Evolutionary conservation across 768 basidiomycete genomes (phyloP).

Genomic region (Phylloporus rhodoxanthus): DNA sequence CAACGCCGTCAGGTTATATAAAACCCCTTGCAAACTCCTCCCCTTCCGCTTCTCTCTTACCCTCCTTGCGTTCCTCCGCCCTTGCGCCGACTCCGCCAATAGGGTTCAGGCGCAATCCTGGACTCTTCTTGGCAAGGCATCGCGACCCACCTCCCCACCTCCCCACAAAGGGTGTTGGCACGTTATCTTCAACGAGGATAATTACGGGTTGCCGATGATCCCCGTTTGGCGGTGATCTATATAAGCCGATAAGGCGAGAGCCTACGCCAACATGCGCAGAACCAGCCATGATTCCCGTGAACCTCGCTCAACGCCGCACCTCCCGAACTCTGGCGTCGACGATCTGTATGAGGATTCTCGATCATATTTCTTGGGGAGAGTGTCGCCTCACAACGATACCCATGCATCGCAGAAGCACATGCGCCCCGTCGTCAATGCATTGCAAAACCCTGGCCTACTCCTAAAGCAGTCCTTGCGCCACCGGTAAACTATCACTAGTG

Average conservation of each 20-base stretch:
- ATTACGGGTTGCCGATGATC: background rate
- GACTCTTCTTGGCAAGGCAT: slow-evolving; percentile 11
- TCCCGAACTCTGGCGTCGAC: background rate
- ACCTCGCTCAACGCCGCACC: background rate
- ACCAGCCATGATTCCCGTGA: background rate
- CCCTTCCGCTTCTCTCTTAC: slow-evolving; percentile 1
- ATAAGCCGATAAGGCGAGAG: background rate
- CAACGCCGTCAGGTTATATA: slow-evolving; percentile 18
- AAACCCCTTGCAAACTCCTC: background rate
- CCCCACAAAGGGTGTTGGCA: background rate
- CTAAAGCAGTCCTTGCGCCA: background rate
- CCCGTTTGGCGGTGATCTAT: background rate
- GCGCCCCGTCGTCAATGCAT: background rate
- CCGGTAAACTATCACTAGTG: background rate
- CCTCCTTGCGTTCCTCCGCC: slow-evolving; percentile 10
- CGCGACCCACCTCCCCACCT: background rate
- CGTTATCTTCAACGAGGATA: background rate
- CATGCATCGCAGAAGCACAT: too few relatives aligned
- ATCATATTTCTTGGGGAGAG: background rate
- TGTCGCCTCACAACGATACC: background rate
- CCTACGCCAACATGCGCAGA: background rate
- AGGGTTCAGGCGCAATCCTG: slow-evolving; percentile 11
- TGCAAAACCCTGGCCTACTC: background rate
- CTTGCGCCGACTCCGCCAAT: slow-evolving; percentile 20
- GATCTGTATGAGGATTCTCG: background rate